Evolutionary conservation across 352 stramenopile species (phyloP).

Genomic region (Phytopythium boreale): DNA sequence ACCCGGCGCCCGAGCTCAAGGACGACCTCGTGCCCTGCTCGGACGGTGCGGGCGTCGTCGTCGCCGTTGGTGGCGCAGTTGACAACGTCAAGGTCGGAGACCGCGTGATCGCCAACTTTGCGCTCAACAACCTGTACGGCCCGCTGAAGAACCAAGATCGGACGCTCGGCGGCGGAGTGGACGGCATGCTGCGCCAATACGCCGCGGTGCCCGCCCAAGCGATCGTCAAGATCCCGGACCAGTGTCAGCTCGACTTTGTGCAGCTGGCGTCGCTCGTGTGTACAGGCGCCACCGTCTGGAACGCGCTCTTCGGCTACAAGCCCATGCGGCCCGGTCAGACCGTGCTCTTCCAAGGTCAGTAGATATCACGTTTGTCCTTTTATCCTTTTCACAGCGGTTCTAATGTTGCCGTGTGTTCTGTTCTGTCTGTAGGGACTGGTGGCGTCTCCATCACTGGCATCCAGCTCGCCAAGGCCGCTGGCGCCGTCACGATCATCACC

Average conservation of each 20-base stretch:
- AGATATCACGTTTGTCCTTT: background rate
- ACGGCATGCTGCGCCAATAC: conserved; percentile 26
- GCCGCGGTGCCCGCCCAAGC: conserved; percentile 16
- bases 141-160: conserved; percentile 13
- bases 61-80: conserved; percentile 16
- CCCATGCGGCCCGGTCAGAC: conserved; percentile 19
- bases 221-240: conserved; percentile 22
- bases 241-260: conserved; percentile 20
- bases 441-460: conserved; percentile 31
- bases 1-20: conserved; percentile 12
- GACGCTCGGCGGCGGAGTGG: conserved; percentile 21
- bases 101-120: conserved; percentile 27
- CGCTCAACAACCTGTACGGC: conserved; percentile 20
- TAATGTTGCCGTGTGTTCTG: too few relatives aligned
- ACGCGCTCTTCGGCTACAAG: conserved; percentile 23
- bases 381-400: background rate
- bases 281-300: conserved; percentile 26
- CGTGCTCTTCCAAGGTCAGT: conserved; percentile 19
- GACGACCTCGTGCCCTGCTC: conserved; percentile 21
- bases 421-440: conserved; percentile 17
- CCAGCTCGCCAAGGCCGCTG: conserved; percentile 28
- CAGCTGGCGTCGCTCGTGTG: conserved; percentile 25
- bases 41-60: conserved; percentile 22
- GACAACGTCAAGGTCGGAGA: conserved; percentile 15
- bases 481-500: conserved; percentile 29